Base-by-base conservation (phyloP, 768 basidiomycete genomes). In the Naganishia onofrii region DNA sequence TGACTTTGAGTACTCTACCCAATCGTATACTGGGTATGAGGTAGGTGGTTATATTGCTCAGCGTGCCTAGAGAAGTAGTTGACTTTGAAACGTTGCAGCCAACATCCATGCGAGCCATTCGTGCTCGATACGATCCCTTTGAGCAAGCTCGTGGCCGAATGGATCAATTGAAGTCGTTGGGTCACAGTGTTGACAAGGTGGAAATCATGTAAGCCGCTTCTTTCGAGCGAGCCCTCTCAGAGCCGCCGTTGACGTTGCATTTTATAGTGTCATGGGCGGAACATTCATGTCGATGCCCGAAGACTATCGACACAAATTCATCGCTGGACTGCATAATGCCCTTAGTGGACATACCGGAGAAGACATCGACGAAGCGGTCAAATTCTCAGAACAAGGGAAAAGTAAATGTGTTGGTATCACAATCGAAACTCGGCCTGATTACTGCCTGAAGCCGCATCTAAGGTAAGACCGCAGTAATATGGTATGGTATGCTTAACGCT, bases 241-340 rank as follows among this genome's bases (percentile, higher is more conserved):
- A 57, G 17, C 9, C n/a, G 56, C 52, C 53, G 69, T 26, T 68
- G 46, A 2, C 13, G 92, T 75, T 90, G n/a, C n/a, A n/a, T n/a
- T n/a, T n/a, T n/a, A n/a, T 74, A 97, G 96, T 73, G 85, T 95
- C 71, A 97, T 97, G 96, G 96, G 96, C 28, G 96, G 96, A 54
- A 99, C 96, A 13, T 99, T 99, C 81, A 97, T 99, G 93, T 97
- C 94, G 78, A 95, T 97, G 90, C 91, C 94, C 44, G 93, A 98
- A 80, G 91, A 93, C 54, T 98, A 99, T 79, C 87, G 96, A 71
- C 88, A 87, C 71, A 88, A 90, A 73, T 99, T 99, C 74, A 86
- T 98, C 67, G 93, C 95, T 0, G 94, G 97, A 71, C 84, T 99
- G 67, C 96, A 98, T 80, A 98, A 98, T 80, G 95, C 96, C 0